Base-by-base conservation (phyloP, 805 yeast species). In the Metschnikowia vanudenii region DNA sequence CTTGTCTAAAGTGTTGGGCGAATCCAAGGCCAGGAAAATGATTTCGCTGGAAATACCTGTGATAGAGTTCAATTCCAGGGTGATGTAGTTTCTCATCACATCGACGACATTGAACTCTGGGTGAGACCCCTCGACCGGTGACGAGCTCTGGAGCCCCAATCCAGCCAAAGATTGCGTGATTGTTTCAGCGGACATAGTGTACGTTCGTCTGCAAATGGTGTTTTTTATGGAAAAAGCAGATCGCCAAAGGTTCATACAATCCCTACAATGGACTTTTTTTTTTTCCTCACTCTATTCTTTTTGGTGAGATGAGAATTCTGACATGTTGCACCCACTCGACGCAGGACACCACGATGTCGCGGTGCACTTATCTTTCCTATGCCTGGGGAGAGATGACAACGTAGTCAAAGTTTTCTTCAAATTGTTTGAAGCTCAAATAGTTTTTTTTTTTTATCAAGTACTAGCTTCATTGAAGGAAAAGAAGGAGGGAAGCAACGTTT, bases 101-200 rank as follows among this genome's bases (percentile, higher is more conserved):
- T 94, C 99, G 48, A 86, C 82, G 4, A 92, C 83, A 67, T 92
- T 92, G 64, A 74, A 75, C 37, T 80, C 82, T 13, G 97, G 96
- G 62, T 71, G 78, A 1, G 96, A 84, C 33, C 81, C 86, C 50
- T 71, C 78, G 37, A 69, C 56, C 2, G 62, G 51, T 1, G 71
- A 57, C n/a, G 55, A 41, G 43, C 60, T 62, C 11, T 53, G 43
- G 49, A 71, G 67, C 14, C 76, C 76, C 41, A 71, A 55, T 29
- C 63, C 56, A 45, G 59, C 58, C 55, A 72, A 65, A 16, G 68
- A 60, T 46, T 64, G 53, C 28, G 70, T 62, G 48, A 71, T 67
- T 37, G 69, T 53, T 34, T 65, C 57, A 33, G 64, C 60, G 37
- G 61, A 49, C 57, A 53, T 53, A 33, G 33, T 38, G 31, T 38